These are phyloP conservation scores for Zelonia costaricensis DNA, from an alignment of 208 protist species.

Conservation along the genomic window DNA sequence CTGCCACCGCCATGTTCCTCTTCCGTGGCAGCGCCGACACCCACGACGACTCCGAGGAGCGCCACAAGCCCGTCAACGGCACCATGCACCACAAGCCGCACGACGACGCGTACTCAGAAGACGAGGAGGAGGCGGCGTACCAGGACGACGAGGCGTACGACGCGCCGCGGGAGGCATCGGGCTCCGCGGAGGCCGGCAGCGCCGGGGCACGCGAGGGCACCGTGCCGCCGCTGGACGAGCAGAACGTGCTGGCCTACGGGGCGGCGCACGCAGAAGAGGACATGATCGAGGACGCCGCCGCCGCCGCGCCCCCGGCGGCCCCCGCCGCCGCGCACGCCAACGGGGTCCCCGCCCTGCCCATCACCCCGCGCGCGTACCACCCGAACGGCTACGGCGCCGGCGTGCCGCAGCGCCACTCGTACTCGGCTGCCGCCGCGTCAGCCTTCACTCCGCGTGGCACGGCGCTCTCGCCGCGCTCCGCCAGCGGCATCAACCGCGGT, in stretches of 20 bases:
- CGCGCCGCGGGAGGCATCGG: not conserved
- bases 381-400: not conserved
- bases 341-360: not conserved
- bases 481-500: slow-evolving; percentile 22
- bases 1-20: slow-evolving; percentile 15
- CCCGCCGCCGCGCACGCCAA: not conserved
- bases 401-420: not conserved
- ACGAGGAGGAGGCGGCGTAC: not conserved
- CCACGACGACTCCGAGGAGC: not conserved
- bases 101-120: not conserved
- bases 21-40: slow-evolving; percentile 19
- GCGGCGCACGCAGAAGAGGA: not conserved
- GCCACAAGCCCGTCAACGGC: slow-evolving; percentile 6
- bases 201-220: slow-evolving; percentile 5
- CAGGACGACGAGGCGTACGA: not conserved
- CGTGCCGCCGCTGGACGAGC: slow-evolving; percentile 12
- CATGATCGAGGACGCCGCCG: slow-evolving; percentile 9
- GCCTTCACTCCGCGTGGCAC: slow-evolving; percentile 10
- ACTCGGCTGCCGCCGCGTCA: too few relatives aligned
- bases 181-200: not conserved
- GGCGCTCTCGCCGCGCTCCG: slow-evolving; percentile 8
- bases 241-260: not conserved
- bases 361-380: slow-evolving; percentile 13
- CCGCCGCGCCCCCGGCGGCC: slow-evolving; percentile 3
- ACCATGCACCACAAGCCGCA: not conserved